Base-by-base conservation (phyloP, 2,329 filamentous ascomycete species). In the Epicoccum nigrum region DNA sequence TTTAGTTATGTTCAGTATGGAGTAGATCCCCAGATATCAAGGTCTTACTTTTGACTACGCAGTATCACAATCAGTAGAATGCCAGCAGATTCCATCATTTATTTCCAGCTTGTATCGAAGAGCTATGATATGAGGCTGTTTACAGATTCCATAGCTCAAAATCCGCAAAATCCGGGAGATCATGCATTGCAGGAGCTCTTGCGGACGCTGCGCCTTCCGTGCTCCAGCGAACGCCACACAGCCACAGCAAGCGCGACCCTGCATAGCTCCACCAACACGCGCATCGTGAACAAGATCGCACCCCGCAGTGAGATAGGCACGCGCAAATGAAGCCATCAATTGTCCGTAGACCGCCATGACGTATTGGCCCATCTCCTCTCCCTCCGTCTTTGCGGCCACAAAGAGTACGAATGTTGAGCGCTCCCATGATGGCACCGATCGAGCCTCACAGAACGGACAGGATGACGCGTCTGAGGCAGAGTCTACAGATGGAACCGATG, bases 331-430 rank as follows among this genome's bases (percentile, higher is more conserved):
- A 68, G 68, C 63, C 53, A 63, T 64, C 64, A 62, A 62, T 65
- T 66, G 65, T 51, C 51, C 61, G 62, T 67, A 71, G 65, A 68
- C 68, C 67, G 71, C 71, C 70, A 74, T 74, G 81, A 95, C 94
- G 90, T 95, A 95, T 82, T 95, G 90, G 90, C 90, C 90, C 69
- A 84, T 92, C 74, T 90, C 89, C 74, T 89, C 89, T 72, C 89
- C 90, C 70, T 86, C 87, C 73, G 86, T 92, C 73, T 93, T 90
- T 79, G 87, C 89, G 69, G 88, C 88, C 64, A 89, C 82, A 77
- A 89, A 85, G 76, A 83, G 82, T 68, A 81, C 81, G 71, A 74
- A 79, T 61, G 74, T 79, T 47, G 73, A 79, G 60, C 80, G 77
- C 45, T 81, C 86, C 60, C 83, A 90, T 77, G 86, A 87, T 71